A percentile compares a stretch with the other conserved stretches of the same genome.
Evolutionary conservation across 202 grass and related monocot species (phyloP).

Genomic region (Hordeum pubiflorum): DNA sequence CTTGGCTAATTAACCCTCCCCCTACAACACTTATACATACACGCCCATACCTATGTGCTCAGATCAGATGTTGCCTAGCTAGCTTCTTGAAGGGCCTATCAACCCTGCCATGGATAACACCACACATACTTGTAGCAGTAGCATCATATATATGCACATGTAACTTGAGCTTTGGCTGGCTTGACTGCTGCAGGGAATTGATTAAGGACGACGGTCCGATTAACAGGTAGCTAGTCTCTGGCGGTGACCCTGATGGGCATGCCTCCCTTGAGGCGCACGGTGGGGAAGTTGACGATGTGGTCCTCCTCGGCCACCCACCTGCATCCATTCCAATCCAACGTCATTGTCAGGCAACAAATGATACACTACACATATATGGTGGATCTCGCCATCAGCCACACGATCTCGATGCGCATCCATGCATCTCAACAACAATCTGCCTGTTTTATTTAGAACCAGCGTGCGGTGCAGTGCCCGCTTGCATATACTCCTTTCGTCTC

Average conservation of each 20-base stretch:
- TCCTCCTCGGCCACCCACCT: conserved; percentile 95
- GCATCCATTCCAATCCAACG: conserved; percentile 20
- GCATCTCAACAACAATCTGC: too few relatives aligned
- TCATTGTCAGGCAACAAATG: background rate
- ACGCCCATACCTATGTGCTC: background rate
- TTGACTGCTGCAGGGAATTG: too few relatives aligned
- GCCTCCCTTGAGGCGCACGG: conserved; percentile 74
- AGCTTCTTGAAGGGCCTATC: background rate
- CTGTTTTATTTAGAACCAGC: too few relatives aligned
- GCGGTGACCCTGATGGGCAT: conserved; percentile 71
- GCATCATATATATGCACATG: background rate
- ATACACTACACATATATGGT: background rate
- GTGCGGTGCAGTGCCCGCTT: too few relatives aligned
- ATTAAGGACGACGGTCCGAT: background rate
- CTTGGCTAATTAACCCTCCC: background rate
- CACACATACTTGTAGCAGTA: too few relatives aligned
- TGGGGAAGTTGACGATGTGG: conserved; percentile 89
- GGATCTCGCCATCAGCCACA: background rate
- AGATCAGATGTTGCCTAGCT: background rate
- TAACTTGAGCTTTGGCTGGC: background rate
- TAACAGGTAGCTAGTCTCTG: background rate
- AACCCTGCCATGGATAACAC: background rate
- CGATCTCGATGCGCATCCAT: background rate
- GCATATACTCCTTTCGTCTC: too few relatives aligned
- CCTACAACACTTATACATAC: background rate